phyloP scores from a whole-genome alignment of 345 rosid species.

The Streptanthus diversifolius region DNA sequence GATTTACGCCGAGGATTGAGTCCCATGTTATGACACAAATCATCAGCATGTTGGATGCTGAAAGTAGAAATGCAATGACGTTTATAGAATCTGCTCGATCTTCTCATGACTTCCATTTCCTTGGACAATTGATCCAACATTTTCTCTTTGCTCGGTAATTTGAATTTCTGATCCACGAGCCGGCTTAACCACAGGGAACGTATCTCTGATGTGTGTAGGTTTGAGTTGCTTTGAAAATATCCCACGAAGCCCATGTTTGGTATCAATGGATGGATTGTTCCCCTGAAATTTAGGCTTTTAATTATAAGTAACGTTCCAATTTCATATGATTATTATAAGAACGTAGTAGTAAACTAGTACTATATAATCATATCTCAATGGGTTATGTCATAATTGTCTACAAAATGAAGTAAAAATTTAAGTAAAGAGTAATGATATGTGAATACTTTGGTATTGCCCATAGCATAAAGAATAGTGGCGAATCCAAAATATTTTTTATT shows the following conservation, averaged over 20 bases:
- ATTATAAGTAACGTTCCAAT: neutral
- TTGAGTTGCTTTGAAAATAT: slow-evolving; percentile 68
- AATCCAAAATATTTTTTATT: too few relatives aligned
- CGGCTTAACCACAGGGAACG: slow-evolving; percentile 70
- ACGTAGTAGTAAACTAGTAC: too few relatives aligned
- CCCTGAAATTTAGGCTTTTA: slow-evolving; percentile 40
- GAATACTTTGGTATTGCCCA: too few relatives aligned
- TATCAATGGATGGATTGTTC: slow-evolving; percentile 73
- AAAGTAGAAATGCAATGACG: slow-evolving; percentile 85
- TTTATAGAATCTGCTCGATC: slow-evolving; percentile 67
- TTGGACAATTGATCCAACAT: slow-evolving; percentile 53
- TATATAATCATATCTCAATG: too few relatives aligned
- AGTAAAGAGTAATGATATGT: too few relatives aligned
- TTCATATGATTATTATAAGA: neutral
- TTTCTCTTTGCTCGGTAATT: slow-evolving; percentile 61
- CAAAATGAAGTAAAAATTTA: too few relatives aligned
- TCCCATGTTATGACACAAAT: slow-evolving; percentile 78
- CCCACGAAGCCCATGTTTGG: slow-evolving; percentile 83
- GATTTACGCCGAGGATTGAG: slow-evolving; percentile 68
- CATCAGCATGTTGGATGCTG: slow-evolving; percentile 85
- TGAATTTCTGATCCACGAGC: slow-evolving; percentile 49
- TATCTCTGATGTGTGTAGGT: slow-evolving; percentile 77
- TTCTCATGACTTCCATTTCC: slow-evolving; percentile 60
- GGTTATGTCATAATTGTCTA: too few relatives aligned
- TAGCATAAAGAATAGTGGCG: too few relatives aligned